Conservation (phyloP, 75 land plant genomes). For the Cryptomeria japonica region DNA sequence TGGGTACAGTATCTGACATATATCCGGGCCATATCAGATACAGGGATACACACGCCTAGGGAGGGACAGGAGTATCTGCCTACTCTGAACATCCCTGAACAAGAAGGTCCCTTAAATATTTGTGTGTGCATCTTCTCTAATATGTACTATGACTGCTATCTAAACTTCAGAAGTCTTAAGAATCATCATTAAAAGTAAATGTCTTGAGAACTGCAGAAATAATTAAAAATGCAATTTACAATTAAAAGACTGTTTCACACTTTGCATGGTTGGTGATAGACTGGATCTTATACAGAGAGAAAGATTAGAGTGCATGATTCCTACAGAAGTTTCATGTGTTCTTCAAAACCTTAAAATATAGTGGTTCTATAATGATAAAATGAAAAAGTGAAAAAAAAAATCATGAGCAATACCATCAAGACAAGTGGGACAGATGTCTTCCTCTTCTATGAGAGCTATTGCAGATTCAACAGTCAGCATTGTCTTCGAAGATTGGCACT, state of each 20-base stretch:
- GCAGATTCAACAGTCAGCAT: slow-evolving; percentile 27
- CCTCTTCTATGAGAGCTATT: slow-evolving; percentile 58
- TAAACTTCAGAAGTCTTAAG: neutral
- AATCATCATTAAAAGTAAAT: neutral
- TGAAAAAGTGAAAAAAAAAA: neutral
- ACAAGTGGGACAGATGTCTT: slow-evolving; percentile 82
- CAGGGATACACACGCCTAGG: no score
- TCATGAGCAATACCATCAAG: slow-evolving; percentile 60
- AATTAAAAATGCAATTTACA: neutral
- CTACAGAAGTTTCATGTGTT: neutral
- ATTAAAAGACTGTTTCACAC: neutral
- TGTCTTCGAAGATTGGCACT: slow-evolving; percentile 22
- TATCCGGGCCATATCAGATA: no score
- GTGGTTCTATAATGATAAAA: neutral
- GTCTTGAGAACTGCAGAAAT: neutral
- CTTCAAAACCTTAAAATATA: neutral
- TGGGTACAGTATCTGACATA: no score
- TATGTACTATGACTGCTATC: neutral
- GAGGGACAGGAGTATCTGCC: no score
- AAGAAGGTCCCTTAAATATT: neutral
- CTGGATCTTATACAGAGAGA: neutral
- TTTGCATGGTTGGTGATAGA: neutral
- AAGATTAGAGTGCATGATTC: neutral
- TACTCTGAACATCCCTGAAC: no score
- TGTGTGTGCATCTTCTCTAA: neutral